Evolutionary conservation across 257 asterid genomes (phyloP), one percentile per base, ranked within the genome.

Genomic region (Primulina eburnea): DNA sequence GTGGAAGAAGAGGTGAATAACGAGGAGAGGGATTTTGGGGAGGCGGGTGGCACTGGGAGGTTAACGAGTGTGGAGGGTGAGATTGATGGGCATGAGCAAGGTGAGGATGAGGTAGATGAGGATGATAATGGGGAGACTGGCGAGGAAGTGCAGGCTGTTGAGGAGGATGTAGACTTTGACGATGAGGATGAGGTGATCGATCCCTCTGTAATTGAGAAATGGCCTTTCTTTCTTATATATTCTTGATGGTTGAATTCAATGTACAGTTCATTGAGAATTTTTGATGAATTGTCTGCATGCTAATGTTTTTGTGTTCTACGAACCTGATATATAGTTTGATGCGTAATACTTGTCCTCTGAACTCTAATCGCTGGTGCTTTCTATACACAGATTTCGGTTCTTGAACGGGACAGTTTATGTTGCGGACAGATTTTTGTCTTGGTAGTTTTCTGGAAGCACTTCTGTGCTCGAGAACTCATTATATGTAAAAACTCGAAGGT

Each of bases 41-140:
- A 80, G 64, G 92, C 87, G 1, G 90, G 50, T 73, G 85, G 85
- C 76, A 81, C 85, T 10, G 86, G 92, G 62, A 81, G 94, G 82
- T 77, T 86, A 75, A 64, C 80, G 8, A 79, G 90, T 74, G 72
- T 86, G 0, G 96, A 88, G 76, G 95, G 96, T 24, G 96, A 90
- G 79, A 90, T 93, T 73, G 99, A 93, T 86, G 99, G 90, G 60
- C 97, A 93, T 64, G 96, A 92, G 81, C 96, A 88, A 57, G 98
- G 95, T 5, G 98, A 92, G 70, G 95, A 88, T 71, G 98, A 78
- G 56, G 88, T 77, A 2, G 96, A 88, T 57, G 98, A 85, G 75
- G 91, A 87, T 64, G 98, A 90, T 73, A 82, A 82, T 57, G 99
- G 97, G 38, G 97, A 90, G 84, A 89, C 91, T 0, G 99, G 96